These are phyloP conservation scores for Thelonectria discophora DNA, from an alignment of 2,329 filamentous ascomycete species.

Conservation along the genomic window DNA sequence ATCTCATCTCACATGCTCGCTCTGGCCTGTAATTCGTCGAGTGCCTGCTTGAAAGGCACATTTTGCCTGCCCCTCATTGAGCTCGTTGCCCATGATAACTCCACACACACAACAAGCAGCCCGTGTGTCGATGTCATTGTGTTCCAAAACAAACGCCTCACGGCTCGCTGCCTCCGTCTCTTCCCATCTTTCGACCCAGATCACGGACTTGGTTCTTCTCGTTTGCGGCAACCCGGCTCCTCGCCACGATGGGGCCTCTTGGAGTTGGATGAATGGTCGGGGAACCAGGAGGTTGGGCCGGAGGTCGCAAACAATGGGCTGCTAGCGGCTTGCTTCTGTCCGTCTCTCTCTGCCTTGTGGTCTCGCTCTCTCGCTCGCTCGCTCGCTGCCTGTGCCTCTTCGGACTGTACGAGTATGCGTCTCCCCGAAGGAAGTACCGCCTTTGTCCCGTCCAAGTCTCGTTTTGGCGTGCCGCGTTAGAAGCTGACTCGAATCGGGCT, in stretches of 20 bases:
- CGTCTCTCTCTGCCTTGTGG: too few species aligned
- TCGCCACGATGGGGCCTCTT: conserved; percentile 21
- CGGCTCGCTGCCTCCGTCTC: not conserved
- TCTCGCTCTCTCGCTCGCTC: too few species aligned
- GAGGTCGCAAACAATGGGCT: conserved; percentile 13
- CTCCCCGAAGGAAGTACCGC: too few species aligned
- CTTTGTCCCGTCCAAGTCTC: too few species aligned
- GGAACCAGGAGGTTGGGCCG: conserved; percentile 24
- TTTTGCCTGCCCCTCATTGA: too few species aligned
- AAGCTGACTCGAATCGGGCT: too few species aligned
- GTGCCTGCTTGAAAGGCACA: too few species aligned
- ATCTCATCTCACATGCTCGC: not conserved
- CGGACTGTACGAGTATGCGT: too few species aligned
- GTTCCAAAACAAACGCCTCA: conserved; percentile 6
- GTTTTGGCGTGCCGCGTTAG: too few species aligned
- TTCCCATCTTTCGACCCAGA: conserved; percentile 14
- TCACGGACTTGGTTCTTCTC: conserved; percentile 14
- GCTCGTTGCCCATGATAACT: too few species aligned
- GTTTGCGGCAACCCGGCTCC: conserved; percentile 10
- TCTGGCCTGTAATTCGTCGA: not conserved
- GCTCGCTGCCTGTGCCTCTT: not conserved
- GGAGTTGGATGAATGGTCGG: conserved; percentile 5
- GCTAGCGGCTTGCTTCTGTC: conserved; percentile 8
- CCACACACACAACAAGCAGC: too few species aligned
- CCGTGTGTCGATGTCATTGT: not conserved